Evolutionary conservation across 176 grass and related monocot genomes (phyloP).

Genomic region (Triticum turgidum): DNA sequence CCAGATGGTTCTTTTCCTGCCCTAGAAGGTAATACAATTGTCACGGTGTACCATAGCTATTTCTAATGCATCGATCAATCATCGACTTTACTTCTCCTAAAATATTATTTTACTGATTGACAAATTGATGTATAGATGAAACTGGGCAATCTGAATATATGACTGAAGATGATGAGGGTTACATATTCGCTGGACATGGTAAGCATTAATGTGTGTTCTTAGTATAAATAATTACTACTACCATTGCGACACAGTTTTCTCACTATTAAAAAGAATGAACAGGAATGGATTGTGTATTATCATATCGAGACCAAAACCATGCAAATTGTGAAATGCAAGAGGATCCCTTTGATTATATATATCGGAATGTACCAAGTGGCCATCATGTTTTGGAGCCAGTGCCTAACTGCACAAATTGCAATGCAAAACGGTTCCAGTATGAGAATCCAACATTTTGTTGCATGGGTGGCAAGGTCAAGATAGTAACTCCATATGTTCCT

Average conservation of each 20-base stretch:
- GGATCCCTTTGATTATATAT: not conserved
- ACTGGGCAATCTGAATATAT: not conserved
- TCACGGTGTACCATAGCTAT: no score
- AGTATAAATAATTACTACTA: not conserved
- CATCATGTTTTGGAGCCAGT: not conserved
- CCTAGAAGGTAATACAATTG: no score
- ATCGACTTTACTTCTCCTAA: not conserved
- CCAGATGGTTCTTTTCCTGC: no score
- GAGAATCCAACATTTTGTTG: slow-evolving; percentile 25
- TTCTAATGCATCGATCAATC: no score
- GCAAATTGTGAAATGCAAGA: not conserved
- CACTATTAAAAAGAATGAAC: not conserved
- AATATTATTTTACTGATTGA: not conserved
- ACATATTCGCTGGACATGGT: not conserved
- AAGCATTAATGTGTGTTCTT: not conserved
- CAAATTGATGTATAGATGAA: not conserved
- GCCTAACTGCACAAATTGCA: not conserved
- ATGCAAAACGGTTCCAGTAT: not conserved
- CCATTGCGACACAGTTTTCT: not conserved
- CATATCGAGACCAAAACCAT: not conserved
- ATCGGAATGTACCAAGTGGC: not conserved
- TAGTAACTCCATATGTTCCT: not conserved
- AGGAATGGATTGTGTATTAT: not conserved
- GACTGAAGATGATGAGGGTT: not conserved
- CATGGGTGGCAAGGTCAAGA: not conserved